phyloP scores from a whole-genome alignment of 257 asterid genomes.

The Gardenia jasminoides region DNA sequence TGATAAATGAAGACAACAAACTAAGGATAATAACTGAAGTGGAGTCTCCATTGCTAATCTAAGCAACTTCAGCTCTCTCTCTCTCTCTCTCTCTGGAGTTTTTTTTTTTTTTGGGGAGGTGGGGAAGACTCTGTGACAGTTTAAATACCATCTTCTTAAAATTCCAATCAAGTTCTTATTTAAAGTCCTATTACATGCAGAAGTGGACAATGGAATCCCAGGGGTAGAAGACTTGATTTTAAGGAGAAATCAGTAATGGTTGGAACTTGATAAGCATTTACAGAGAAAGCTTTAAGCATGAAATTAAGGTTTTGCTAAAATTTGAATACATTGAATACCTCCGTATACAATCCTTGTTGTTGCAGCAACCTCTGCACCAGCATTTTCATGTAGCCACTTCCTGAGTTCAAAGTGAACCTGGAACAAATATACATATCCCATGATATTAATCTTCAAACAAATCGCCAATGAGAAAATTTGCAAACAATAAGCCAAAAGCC shows the following conservation, averaged over 20 bases:
- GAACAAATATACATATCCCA: background rate
- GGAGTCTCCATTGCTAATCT: background rate
- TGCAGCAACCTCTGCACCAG: constrained; percentile 27
- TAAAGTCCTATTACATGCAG: background rate
- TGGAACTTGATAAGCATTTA: background rate
- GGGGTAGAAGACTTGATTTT: background rate
- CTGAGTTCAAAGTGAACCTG: constrained; percentile 36
- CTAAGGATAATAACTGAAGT: background rate
- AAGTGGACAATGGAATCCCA: background rate
- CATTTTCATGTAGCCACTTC: constrained; percentile 35
- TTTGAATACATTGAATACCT: constrained; percentile 20
- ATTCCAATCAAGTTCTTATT: background rate
- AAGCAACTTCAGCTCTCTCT: background rate
- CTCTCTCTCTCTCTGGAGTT: background rate
- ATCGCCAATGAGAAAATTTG: background rate
- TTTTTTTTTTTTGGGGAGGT: too few species aligned
- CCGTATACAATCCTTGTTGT: constrained; percentile 34
- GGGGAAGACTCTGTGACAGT: background rate
- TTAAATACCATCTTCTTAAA: background rate
- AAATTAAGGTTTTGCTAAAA: background rate
- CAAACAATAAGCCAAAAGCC: background rate
- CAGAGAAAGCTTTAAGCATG: background rate
- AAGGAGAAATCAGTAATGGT: background rate
- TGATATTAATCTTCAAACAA: background rate
- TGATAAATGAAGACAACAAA: background rate